Conservation (phyloP, 1,284 basidiomycete species). For the Trichosporon sp. region DNA sequence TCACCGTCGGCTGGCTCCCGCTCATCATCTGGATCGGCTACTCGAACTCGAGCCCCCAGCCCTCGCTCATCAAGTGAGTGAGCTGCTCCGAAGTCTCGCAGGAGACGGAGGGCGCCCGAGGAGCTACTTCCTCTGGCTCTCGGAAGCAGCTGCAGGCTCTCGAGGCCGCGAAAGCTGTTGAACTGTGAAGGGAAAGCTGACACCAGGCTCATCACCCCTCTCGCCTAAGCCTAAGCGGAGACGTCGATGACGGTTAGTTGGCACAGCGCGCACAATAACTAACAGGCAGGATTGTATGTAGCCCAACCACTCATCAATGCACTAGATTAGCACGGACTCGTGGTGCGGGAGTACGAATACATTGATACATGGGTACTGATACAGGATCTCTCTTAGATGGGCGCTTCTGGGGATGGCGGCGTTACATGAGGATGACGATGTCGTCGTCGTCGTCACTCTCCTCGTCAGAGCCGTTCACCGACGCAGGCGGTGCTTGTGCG, state of each 20-base stretch:
- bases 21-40: slow-evolving; percentile 90
- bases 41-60: slow-evolving; percentile 79
- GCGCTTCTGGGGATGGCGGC: neutral
- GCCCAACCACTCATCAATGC: slow-evolving; percentile 19
- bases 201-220: slow-evolving; percentile 75
- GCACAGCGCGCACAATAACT: neutral
- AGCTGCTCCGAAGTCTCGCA: neutral
- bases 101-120: slow-evolving; percentile 10
- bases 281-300: slow-evolving; percentile 13
- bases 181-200: slow-evolving; percentile 7
- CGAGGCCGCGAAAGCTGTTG: too few species aligned
- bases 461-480: neutral
- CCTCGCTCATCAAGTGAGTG: slow-evolving; percentile 85
- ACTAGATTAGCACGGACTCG: slow-evolving; percentile 8
- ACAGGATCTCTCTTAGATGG: neutral
- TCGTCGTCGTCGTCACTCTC: slow-evolving; percentile 14
- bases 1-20: slow-evolving; percentile 91
- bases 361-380: neutral
- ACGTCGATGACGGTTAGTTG: slow-evolving; percentile 5
- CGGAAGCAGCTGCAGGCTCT: too few species aligned
- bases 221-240: slow-evolving; percentile 59
- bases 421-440: slow-evolving; percentile 8
- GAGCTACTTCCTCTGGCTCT: too few species aligned
- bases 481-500: too few species aligned
- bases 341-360: neutral